Conservation (phyloP, 495 filamentous ascomycete genomes). For the Daldinia bambusicola region DNA sequence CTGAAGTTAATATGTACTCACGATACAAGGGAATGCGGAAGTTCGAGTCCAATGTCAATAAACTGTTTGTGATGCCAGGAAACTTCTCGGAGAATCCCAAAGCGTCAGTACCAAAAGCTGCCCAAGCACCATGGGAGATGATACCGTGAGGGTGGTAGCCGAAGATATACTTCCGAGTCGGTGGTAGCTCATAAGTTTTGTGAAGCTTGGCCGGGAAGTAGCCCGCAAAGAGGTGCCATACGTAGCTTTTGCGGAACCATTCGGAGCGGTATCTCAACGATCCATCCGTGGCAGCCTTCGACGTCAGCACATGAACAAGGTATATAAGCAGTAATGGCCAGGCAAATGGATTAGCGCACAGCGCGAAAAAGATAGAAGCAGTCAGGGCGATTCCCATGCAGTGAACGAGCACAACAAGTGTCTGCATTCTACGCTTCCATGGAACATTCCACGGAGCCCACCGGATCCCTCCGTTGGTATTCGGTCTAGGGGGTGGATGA, state of each 20-base stretch:
- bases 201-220: constrained; percentile 94
- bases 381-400: constrained; percentile 80
- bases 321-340: constrained; percentile 96
- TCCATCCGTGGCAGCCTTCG: constrained; percentile 77
- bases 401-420: constrained; percentile 83
- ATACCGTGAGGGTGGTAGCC: constrained; percentile 98
- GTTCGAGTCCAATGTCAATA: constrained; percentile 92
- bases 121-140: constrained; percentile 94
- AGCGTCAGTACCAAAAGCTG: constrained; percentile 89
- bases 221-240: constrained; percentile 89
- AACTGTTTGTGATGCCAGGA: constrained; percentile 93
- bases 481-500: constrained; percentile 37
- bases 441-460: constrained; percentile 92
- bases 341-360: constrained; percentile 86
- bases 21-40: constrained; percentile 94
- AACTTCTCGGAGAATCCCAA: constrained; percentile 90
- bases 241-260: constrained; percentile 73
- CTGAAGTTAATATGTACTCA: constrained; percentile 88
- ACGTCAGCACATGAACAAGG: constrained; percentile 83
- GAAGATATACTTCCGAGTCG: constrained; percentile 94
- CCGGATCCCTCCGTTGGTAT: constrained; percentile 61
- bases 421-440: constrained; percentile 85
- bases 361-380: constrained; percentile 87
- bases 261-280: constrained; percentile 76
- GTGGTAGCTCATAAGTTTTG: constrained; percentile 79